These are phyloP conservation scores for Diplosphaera chodatii DNA, from an alignment of 139 green algal genomes.

Conservation along the genomic window DNA sequence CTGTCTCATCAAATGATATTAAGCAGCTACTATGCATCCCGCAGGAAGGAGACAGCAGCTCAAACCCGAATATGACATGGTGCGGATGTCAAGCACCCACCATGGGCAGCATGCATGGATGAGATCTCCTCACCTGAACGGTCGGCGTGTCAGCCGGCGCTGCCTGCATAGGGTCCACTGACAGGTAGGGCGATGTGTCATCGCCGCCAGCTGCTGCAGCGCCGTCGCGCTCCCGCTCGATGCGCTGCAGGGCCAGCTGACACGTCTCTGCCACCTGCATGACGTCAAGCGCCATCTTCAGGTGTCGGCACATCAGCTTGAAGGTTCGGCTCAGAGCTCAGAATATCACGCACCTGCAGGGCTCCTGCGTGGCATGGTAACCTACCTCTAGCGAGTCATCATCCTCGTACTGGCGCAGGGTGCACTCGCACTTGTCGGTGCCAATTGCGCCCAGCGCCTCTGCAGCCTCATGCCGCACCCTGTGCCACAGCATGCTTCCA, in stretches of 20 bases:
- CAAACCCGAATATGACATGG: too few relatives aligned
- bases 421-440: conserved; percentile 48
- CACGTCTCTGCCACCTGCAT: conserved; percentile 96
- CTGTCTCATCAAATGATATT: too few relatives aligned
- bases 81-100: too few relatives aligned
- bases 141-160: conserved; percentile 45
- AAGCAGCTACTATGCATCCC: too few relatives aligned
- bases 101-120: too few relatives aligned
- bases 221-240: conserved; percentile 46
- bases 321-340: too few relatives aligned
- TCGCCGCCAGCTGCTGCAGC: conserved; percentile 6
- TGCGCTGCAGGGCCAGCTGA: conserved; percentile 84
- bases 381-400: conserved; percentile 58
- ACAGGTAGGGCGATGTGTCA: conserved; percentile 67
- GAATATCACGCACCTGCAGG: too few relatives aligned
- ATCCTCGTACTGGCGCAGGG: conserved; percentile 45
- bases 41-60: too few relatives aligned
- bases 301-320: too few relatives aligned
- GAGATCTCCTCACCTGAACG: conserved; percentile 47
- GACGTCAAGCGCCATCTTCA: too few relatives aligned
- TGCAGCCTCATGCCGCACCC: conserved; percentile 84
- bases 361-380: too few relatives aligned
- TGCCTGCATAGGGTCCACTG: conserved; percentile 90
- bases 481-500: too few relatives aligned
- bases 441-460: conserved; percentile 87